These are phyloP conservation scores for Trichocladium antarcticum DNA, from an alignment of 495 filamentous ascomycete species.

Conservation along the genomic window DNA sequence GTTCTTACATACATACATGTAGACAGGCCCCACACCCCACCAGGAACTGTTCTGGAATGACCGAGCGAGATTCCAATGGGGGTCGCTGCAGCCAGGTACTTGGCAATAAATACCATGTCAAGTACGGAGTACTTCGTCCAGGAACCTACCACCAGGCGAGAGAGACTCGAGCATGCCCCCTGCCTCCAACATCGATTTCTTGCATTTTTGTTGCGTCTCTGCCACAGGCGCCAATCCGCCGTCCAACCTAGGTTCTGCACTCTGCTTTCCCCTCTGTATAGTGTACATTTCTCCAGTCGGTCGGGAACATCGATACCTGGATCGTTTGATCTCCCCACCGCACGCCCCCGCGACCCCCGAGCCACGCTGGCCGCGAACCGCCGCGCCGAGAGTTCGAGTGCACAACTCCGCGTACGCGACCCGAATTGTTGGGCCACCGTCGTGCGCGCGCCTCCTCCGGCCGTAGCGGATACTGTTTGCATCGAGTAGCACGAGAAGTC, in stretches of 20 bases:
- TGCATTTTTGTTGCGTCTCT: conserved; percentile 1
- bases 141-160: conserved; percentile 7
- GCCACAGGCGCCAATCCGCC: not conserved
- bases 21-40: conserved; percentile 7
- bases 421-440: not conserved
- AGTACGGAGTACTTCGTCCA: no score
- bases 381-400: conserved; percentile 1
- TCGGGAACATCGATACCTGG: not conserved
- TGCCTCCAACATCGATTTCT: conserved; percentile 10
- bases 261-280: not conserved
- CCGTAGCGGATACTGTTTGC: not conserved
- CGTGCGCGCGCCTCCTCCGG: not conserved
- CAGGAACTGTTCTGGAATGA: conserved; percentile 21
- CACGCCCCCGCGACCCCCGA: not conserved
- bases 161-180: conserved; percentile 6
- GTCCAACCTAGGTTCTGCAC: not conserved
- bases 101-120: conserved; percentile 7
- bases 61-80: conserved; percentile 13
- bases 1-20: no score
- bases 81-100: conserved; percentile 12
- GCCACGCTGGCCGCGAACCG: conserved; percentile 3
- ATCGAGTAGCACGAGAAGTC: not conserved
- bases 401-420: not conserved
- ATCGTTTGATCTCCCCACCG: not conserved
- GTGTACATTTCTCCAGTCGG: not conserved